Evolutionary conservation across 345 rosid species (phyloP), one percentile per base, ranked within the genome.

Genomic region (Erucastrum elatum): DNA sequence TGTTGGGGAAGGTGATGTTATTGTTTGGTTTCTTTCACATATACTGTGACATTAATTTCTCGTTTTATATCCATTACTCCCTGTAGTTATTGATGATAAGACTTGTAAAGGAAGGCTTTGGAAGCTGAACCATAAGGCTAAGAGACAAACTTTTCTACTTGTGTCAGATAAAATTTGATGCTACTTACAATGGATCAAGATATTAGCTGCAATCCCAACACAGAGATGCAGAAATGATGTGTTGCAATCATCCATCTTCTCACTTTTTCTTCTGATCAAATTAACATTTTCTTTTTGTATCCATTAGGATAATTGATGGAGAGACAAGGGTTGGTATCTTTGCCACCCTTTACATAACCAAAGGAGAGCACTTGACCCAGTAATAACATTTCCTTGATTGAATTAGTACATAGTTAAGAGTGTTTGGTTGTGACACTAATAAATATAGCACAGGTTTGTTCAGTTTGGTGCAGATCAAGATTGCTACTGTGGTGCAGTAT

Each of bases 181-280:
- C 99, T 30, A 90, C 97, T 67, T 83, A 87, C 87, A 93, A 93
- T 72, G 98, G 99, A 85, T 93, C 99, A 25, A 89, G 99, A 90
- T 93, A 91, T 71, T 65, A 93, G 99, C 53, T 95, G 98, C 83
- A 86, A 78, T 44, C 98, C 98, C 26, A 95, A 91, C 68, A 87
- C 98, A 3, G 94, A 93, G 86, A 93, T 95, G 98, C 99, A 93
- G 85, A 95, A 93, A 89, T 93, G 98, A 98, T 95, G 76, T 56
- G 55, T 46, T 46, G 2, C 0, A 17, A 8, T 33, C 6, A 51
- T 12, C 58, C 1, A 15, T 60, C 37, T 4, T 74, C 67, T 58
- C 51, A 55, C 21, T 33, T 39, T 35, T n/a, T 39, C 30, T 16
- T 66, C 17, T 66, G 17, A 59, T 29, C 9, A 34, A 37, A 68